Base-by-base conservation (phyloP, 2,329 filamentous ascomycete genomes). In the Pseudocercospora fuligena region DNA sequence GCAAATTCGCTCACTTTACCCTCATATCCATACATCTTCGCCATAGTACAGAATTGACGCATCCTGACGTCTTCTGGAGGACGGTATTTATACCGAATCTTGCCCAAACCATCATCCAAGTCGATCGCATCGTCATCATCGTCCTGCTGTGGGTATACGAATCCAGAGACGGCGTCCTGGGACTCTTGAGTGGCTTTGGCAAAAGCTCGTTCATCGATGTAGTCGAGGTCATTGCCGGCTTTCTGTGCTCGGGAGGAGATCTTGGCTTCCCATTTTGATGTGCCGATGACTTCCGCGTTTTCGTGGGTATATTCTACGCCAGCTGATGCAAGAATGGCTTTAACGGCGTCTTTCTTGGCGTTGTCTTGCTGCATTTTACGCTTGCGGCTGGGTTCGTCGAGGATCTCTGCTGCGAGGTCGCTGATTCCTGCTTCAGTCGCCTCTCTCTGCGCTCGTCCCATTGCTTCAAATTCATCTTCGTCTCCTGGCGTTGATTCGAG, bases 221-320 rank as follows among this genome's bases (percentile, higher is more conserved):
- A 76, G 9, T 85, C 83, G 2, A 83, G 54, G 63, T 85, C 82
- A 65, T 84, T 84, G 3, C 83, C 84, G 0, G 83, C 82, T 74
- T 90, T 84, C 74, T 90, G 88, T 4, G 94, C 95, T 49, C 88
- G 88, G 21, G 89, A 89, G 54, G 91, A 94, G 5, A 99, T 86
- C 65, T 90, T 88, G 69, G 92, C 90, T 80, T 99, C 95, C n/a
- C 97, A 87, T 72, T 91, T 92, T n/a, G 91, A 95, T 0, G 92
- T 90, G 11, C 95, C 95, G 64, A 99, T 88, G 14, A 99, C 94
- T 79, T 99, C 94, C 1, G 92, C 93, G 77, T 99, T 99, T 73
- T 98, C 92, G 76, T 99, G 95, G 0, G 93, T 97, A 78, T 99
- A 99, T 75, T 95, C 90, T 0, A 99, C 94, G 1, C 95, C 95